Evolutionary conservation across 768 basidiomycete species (phyloP).

Genomic region (Lentinula sp.): DNA sequence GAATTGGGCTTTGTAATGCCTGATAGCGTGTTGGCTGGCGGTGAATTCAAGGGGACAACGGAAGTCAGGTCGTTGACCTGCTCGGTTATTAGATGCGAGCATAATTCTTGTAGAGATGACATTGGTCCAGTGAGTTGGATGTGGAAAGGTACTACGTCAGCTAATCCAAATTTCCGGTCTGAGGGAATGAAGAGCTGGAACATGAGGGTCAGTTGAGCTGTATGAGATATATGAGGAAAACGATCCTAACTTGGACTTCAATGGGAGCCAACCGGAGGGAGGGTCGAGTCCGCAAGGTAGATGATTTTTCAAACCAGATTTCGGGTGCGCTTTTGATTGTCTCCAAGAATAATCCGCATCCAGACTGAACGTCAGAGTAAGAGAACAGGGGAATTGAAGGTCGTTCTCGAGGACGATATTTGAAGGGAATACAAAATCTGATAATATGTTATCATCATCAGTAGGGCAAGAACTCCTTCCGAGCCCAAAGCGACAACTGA

Average conservation of each 20-base stretch:
- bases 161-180: constrained; percentile 44
- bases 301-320: constrained; percentile 2
- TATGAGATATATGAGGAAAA: neutral
- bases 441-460: neutral
- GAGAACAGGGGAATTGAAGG: constrained; percentile 4
- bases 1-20: neutral
- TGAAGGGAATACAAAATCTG: constrained; percentile 4
- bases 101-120: constrained; percentile 39
- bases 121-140: constrained; percentile 48
- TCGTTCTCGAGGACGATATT: constrained; percentile 11
- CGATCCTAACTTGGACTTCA: constrained; percentile 4
- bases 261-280: neutral
- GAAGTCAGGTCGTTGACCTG: neutral
- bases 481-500: constrained; percentile 15
- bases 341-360: neutral
- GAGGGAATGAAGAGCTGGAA: constrained; percentile 56
- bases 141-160: constrained; percentile 58
- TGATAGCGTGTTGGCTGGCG: neutral
- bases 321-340: constrained; percentile 7
- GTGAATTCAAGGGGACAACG: neutral
- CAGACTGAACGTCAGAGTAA: neutral
- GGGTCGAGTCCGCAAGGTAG: neutral
- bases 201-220: neutral
- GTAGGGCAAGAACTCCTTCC: neutral
- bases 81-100: neutral